Percentiles rank a stretch among this genome's conserved stretches.
Conservation (phyloP, 257 asterid genomes). For the Dorcoceras hygrometricum region DNA sequence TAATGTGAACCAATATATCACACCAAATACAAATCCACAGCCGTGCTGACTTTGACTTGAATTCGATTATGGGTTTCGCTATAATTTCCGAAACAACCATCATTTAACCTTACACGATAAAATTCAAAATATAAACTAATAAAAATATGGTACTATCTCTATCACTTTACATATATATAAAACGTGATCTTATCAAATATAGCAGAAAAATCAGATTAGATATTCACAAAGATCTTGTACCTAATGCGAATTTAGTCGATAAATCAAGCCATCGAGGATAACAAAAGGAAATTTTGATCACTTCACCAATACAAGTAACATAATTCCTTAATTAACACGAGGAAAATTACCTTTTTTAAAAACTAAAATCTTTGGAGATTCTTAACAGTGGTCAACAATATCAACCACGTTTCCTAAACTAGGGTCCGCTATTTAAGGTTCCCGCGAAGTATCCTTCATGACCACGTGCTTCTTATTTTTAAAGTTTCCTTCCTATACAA, state of each 20-base stretch:
- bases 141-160: too few species aligned
- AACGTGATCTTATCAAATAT: too few species aligned
- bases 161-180: too few species aligned
- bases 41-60: not conserved
- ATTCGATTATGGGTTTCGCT: too few species aligned
- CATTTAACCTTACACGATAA: too few species aligned
- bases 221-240: too few species aligned
- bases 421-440: slow-evolving; percentile 19
- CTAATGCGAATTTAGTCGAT: too few species aligned
- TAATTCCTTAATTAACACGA: not conserved
- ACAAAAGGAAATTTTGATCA: not conserved
- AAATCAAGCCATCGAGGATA: too few species aligned
- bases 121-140: too few species aligned
- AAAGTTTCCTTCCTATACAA: slow-evolving; percentile 30
- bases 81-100: too few species aligned
- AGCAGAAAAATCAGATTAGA: not conserved
- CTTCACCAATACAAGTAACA: not conserved
- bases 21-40: not conserved
- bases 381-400: slow-evolving; percentile 19
- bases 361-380: too few species aligned
- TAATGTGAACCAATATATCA: not conserved
- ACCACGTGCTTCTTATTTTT: slow-evolving; percentile 60
- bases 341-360: not conserved
- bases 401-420: slow-evolving; percentile 49
- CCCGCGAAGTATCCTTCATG: slow-evolving; percentile 42